phyloP scores from a whole-genome alignment of 2,329 filamentous ascomycete genomes.

The Sporothrix humicola region DNA sequence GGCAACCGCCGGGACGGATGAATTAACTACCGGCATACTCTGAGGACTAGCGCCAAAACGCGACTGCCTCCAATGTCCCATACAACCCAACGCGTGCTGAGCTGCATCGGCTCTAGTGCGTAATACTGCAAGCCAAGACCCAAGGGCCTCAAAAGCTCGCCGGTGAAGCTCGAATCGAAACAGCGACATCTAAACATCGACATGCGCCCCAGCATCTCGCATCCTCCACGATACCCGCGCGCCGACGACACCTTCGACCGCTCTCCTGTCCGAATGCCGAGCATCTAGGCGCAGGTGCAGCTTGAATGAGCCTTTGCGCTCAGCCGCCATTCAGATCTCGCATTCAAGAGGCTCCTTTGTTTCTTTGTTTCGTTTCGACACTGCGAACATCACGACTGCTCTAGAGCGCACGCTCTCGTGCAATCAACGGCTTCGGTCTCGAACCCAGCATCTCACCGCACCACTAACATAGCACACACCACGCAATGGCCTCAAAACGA shows the following conservation, averaged over 20 bases:
- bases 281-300: not conserved
- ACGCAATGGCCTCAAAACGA: conserved; percentile 85
- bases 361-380: not conserved
- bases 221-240: not conserved
- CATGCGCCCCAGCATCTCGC: not conserved
- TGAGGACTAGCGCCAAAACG: not conserved
- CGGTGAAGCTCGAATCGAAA: not conserved
- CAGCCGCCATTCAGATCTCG: not conserved
- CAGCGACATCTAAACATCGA: not conserved
- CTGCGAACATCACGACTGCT: not conserved
- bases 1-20: conserved; percentile 19
- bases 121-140: not conserved
- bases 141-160: conserved; percentile 7
- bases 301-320: conserved; percentile 4
- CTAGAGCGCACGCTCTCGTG: not conserved
- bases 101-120: conserved; percentile 29
- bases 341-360: not conserved
- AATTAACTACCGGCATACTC: conserved; percentile 13
- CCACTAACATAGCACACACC: not conserved
- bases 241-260: not conserved
- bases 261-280: not conserved
- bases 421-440: no score
- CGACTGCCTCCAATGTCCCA: not conserved
- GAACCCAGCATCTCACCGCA: not conserved
- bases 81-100: conserved; percentile 1